Percentiles rank a stretch among this genome's conserved stretches.
Conservation (phyloP, 129 eudicot species). For the Daucus carota region DH1_v3.0 NC_030383.2:46347001-46347500, state of each 20-base stretch:
- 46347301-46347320: conserved; percentile 36
- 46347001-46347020: neutral
- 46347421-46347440: neutral
- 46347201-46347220: conserved; percentile 62
- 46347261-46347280: conserved; percentile 74
- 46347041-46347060: neutral
- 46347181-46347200: conserved; percentile 35
- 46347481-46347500: neutral
- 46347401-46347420: neutral
- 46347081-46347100: neutral
- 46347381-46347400: neutral
- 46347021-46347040: neutral
- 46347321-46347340: neutral
- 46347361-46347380: neutral
- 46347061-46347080: neutral
- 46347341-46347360: neutral
- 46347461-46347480: neutral
- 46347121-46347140: neutral
- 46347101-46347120: neutral
- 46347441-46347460: neutral
- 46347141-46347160: neutral
- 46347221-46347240: conserved; percentile 87
- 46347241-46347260: conserved; percentile 57
- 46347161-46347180: neutral
- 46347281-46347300: conserved; percentile 85